Conservation (phyloP, 441 rosid genomes). For the Euphorbia corollata region DNA sequence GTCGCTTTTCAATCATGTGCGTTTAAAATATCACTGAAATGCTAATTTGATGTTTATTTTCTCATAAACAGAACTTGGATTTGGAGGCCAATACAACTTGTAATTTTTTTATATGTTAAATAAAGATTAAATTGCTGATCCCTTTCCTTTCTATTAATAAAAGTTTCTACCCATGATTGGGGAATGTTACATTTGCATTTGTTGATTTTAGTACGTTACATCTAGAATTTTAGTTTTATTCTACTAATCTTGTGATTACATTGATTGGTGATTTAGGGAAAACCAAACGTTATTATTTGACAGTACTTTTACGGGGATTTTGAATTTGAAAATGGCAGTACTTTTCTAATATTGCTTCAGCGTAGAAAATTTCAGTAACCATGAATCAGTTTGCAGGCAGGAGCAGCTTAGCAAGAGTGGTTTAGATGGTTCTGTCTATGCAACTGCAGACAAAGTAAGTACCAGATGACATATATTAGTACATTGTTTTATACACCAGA, state of each 20-base stretch:
- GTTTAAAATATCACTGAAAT: background rate
- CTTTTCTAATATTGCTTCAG: background rate
- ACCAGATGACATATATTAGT: background rate
- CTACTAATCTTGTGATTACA: background rate
- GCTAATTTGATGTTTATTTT: background rate
- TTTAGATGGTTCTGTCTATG: slow-evolving; percentile 41
- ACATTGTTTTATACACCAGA: background rate
- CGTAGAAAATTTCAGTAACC: background rate
- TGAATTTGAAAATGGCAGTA: background rate
- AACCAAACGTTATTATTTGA: background rate
- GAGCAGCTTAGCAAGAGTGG: slow-evolving; percentile 56
- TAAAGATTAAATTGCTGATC: background rate
- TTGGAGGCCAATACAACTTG: background rate
- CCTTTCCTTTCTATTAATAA: background rate
- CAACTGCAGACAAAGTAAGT: slow-evolving; percentile 12
- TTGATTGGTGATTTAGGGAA: background rate
- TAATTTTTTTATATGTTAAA: background rate
- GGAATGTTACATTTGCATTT: slow-evolving; percentile 1
- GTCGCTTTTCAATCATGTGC: background rate
- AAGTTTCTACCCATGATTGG: background rate
- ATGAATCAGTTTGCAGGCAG: slow-evolving; percentile 27
- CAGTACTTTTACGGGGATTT: background rate
- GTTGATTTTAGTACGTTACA: background rate
- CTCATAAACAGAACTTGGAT: background rate
- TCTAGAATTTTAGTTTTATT: background rate